phyloP scores from a whole-genome alignment of 2,329 filamentous ascomycete genomes.

The Ciborinia camelliae region DNA sequence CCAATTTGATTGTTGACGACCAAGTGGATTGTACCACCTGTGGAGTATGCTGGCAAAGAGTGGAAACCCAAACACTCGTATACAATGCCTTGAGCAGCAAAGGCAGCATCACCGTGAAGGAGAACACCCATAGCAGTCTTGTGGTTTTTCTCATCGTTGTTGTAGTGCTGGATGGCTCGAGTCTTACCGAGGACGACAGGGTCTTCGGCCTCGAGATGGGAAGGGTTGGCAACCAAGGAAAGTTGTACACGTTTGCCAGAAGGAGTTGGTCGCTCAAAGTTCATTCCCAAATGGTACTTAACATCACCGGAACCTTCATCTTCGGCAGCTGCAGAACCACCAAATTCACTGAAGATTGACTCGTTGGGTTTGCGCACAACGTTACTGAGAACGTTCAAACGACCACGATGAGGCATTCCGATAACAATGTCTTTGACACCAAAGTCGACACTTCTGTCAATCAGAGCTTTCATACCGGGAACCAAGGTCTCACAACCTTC shows the following conservation, averaged over 20 bases:
- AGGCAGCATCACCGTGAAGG: slow-evolving; percentile 94
- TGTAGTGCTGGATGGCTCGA: slow-evolving; percentile 97
- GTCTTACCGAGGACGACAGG: slow-evolving; percentile 97
- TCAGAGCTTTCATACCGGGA: slow-evolving; percentile 98
- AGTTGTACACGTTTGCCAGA: slow-evolving; percentile 99
- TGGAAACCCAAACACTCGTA: slow-evolving; percentile 99
- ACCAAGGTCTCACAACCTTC: slow-evolving; percentile 97
- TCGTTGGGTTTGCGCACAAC: slow-evolving; percentile 99
- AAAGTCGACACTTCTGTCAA: slow-evolving; percentile 96
- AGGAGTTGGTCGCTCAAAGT: slow-evolving; percentile 97
- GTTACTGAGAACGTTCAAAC: slow-evolving; percentile 96
- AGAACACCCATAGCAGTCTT: slow-evolving; percentile 91
- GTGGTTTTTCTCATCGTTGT: slow-evolving; percentile 89
- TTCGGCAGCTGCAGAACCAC: slow-evolving; percentile 78
- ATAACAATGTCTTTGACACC: slow-evolving; percentile 99
- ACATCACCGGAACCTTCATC: slow-evolving; percentile 98
- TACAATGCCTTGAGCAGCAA: slow-evolving; percentile 93
- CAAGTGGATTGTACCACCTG: slow-evolving; percentile 93
- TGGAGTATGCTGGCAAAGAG: slow-evolving; percentile 91
- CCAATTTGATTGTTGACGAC: slow-evolving; percentile 99
- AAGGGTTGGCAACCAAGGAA: slow-evolving; percentile 96
- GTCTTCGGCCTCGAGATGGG: slow-evolving; percentile 96
- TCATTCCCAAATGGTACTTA: slow-evolving; percentile 99
- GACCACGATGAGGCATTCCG: slow-evolving; percentile 98
- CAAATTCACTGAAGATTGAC: slow-evolving; percentile 98